Percentiles rank a stretch among this genome's conserved stretches.
Evolutionary conservation across 2,329 filamentous ascomycete genomes (phyloP).

Genomic region (Pseudogymnoascus sp.): DNA sequence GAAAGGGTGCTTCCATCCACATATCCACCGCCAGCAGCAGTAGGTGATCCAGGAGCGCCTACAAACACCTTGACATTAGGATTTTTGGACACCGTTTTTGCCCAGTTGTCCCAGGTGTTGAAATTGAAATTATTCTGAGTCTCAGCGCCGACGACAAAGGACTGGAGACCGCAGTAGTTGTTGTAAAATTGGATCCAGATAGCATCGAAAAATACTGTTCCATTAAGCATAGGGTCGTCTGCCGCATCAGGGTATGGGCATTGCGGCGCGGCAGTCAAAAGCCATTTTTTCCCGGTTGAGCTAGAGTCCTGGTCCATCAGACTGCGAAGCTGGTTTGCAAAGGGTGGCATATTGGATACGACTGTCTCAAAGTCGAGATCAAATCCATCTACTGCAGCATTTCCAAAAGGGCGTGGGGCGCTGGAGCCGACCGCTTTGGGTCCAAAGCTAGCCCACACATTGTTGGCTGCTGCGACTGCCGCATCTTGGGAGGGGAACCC

Average conservation of each 20-base stretch:
- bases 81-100: conserved; percentile 51
- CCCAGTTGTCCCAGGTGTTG: conserved; percentile 60
- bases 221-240: conserved; percentile 50
- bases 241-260: conserved; percentile 60
- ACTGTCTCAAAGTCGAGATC: conserved; percentile 68
- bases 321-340: conserved; percentile 51
- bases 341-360: conserved; percentile 53
- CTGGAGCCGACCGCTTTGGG: conserved; percentile 40
- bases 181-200: conserved; percentile 41
- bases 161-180: conserved; percentile 52
- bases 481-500: conserved; percentile 51
- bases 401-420: conserved; percentile 59
- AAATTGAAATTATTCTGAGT: conserved; percentile 55
- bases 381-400: conserved; percentile 63
- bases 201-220: conserved; percentile 40
- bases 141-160: conserved; percentile 40
- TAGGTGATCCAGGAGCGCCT: conserved; percentile 47
- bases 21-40: conserved; percentile 52
- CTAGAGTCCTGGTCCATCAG: conserved; percentile 42
- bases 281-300: conserved; percentile 46
- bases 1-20: conserved; percentile 40
- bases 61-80: conserved; percentile 54
- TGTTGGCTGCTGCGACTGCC: conserved; percentile 51
- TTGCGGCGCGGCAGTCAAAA: conserved; percentile 61
- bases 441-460: conserved; percentile 67